Conservation (phyloP, 768 basidiomycete species). For the Dioszegia aurantiaca region DNA sequence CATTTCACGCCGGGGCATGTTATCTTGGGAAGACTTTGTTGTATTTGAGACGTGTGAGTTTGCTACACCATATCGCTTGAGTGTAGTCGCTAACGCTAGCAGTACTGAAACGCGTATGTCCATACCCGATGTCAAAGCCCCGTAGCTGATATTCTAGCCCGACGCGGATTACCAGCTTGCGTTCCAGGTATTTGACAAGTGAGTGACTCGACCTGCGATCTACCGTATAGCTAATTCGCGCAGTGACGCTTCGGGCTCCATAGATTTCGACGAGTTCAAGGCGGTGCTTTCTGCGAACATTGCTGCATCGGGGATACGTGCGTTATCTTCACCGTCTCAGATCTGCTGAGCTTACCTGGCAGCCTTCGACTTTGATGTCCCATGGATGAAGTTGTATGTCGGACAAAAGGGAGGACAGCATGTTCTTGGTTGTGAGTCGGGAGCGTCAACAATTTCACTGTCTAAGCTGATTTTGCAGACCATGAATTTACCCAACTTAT, state of each 20-base stretch:
- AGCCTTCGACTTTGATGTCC: slow-evolving; percentile 90
- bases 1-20: slow-evolving; percentile 37
- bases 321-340: slow-evolving; percentile 4
- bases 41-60: slow-evolving; percentile 75
- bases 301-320: slow-evolving; percentile 61
- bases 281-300: slow-evolving; percentile 76
- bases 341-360: slow-evolving; percentile 7
- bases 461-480: slow-evolving; percentile 57
- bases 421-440: slow-evolving; percentile 91
- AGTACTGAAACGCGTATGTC: slow-evolving; percentile 43
- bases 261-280: slow-evolving; percentile 93
- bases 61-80: background rate
- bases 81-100: slow-evolving; percentile 4
- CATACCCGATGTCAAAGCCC: too few species aligned
- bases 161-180: slow-evolving; percentile 98
- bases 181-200: slow-evolving; percentile 95
- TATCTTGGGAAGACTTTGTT: slow-evolving; percentile 85
- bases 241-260: slow-evolving; percentile 86
- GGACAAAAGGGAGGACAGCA: slow-evolving; percentile 88
- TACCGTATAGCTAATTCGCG: slow-evolving; percentile 3
- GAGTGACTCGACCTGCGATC: slow-evolving; percentile 51
- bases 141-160: slow-evolving; percentile 69
- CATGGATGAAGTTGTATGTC: slow-evolving; percentile 94
- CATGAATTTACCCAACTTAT: slow-evolving; percentile 97
- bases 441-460: slow-evolving; percentile 45